phyloP scores from a whole-genome alignment of 495 filamentous ascomycete species.

The Opeltia flavorubescens region DNA sequence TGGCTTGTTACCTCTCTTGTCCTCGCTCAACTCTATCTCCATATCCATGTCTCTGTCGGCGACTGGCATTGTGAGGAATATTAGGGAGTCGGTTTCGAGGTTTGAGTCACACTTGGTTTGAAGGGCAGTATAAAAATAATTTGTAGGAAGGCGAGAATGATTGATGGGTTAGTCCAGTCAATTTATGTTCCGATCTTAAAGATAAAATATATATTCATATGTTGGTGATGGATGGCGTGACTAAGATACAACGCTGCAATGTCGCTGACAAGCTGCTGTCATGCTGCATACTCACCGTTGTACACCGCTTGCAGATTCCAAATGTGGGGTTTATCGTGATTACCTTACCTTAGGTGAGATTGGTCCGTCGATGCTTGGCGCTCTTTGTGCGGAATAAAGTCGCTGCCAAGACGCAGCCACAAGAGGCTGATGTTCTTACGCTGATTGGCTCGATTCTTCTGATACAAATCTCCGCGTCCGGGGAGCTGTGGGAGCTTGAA shows the following conservation, averaged over 20 bases:
- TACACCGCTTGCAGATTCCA: no score
- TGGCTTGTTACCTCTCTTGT: constrained; percentile 32
- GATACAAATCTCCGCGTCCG: neutral
- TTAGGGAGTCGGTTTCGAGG: neutral
- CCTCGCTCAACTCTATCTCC: constrained; percentile 27
- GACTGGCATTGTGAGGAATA: constrained; percentile 30
- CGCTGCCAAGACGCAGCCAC: neutral
- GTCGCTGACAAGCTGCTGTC: neutral
- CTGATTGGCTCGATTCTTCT: neutral
- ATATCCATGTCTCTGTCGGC: constrained; percentile 28
- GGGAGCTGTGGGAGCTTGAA: neutral
- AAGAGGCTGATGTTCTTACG: neutral
- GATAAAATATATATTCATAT: constrained; percentile 7
- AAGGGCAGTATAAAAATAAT: neutral
- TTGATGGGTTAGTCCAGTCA: neutral
- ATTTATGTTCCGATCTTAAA: neutral
- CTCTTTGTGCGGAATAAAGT: no score
- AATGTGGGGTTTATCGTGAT: no score
- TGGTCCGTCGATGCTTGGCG: no score
- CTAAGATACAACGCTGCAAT: neutral
- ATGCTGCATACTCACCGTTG: no score
- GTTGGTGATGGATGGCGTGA: constrained; percentile 1
- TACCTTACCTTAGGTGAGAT: no score
- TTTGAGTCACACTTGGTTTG: neutral
- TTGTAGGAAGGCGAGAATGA: neutral